Evolutionary conservation across 2,329 filamentous ascomycete species (phyloP).

Genomic region (Cladosporium velox): DNA sequence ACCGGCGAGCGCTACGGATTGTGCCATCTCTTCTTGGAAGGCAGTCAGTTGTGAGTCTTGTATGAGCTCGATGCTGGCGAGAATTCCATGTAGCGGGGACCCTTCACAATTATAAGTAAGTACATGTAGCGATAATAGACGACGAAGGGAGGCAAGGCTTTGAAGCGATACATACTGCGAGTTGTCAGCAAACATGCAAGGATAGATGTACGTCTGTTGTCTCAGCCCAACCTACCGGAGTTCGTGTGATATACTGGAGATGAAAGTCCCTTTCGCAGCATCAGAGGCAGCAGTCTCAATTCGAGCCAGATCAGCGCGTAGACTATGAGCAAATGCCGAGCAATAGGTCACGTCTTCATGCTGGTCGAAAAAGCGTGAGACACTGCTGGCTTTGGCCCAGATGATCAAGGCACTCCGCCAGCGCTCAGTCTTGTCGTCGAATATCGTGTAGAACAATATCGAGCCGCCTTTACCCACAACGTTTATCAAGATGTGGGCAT

Average conservation of each 20-base stretch:
- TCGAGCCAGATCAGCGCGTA: slow-evolving; percentile 41
- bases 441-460: slow-evolving; percentile 19
- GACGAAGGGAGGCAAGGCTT: not conserved
- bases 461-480: not conserved
- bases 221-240: slow-evolving; percentile 30
- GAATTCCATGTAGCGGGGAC: slow-evolving; percentile 50
- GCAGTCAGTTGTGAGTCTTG: slow-evolving; percentile 45
- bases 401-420: slow-evolving; percentile 31
- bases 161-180: not conserved
- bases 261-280: slow-evolving; percentile 53
- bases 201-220: not conserved
- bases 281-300: slow-evolving; percentile 44
- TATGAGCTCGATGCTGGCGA: slow-evolving; percentile 52
- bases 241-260: slow-evolving; percentile 55
- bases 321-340: slow-evolving; percentile 42
- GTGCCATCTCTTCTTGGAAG: slow-evolving; percentile 46
- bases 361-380: slow-evolving; percentile 35
- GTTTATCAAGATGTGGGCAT: slow-evolving; percentile 1
- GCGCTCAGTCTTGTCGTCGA: slow-evolving; percentile 13
- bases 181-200: not conserved
- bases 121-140: not conserved
- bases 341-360: slow-evolving; percentile 42
- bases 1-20: slow-evolving; percentile 52
- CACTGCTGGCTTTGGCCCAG: slow-evolving; percentile 44
- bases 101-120: slow-evolving; percentile 27